A percentile compares a stretch with the other conserved stretches of the same genome.
These are phyloP conservation scores for Penicillium longicatenatum DNA, from an alignment of 495 filamentous ascomycete genomes.

Conservation along the genomic window DNA sequence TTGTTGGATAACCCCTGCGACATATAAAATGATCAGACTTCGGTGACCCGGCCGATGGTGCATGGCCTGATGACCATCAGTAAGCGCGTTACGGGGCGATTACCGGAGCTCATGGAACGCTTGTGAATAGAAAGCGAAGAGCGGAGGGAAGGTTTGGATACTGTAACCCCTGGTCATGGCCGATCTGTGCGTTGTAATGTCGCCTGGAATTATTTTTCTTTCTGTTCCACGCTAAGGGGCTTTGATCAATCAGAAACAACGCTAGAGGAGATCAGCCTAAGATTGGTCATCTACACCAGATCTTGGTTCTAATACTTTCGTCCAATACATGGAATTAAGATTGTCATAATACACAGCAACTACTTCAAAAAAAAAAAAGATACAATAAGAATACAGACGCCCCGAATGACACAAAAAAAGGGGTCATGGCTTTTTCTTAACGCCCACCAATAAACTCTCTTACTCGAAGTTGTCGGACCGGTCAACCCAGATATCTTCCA, in stretches of 20 bases:
- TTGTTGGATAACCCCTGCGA: background rate
- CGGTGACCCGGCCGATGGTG: background rate
- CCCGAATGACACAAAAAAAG: constrained; percentile 19
- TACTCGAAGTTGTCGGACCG: constrained; percentile 83
- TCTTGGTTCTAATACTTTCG: constrained; percentile 25
- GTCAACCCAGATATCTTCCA: constrained; percentile 90
- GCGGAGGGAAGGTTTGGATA: background rate
- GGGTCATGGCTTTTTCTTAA: constrained; percentile 25
- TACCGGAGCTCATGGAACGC: background rate
- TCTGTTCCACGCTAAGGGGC: background rate
- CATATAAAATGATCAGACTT: background rate
- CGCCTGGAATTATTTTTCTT: background rate
- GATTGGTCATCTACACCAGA: constrained; percentile 13
- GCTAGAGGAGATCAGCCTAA: background rate
- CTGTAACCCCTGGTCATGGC: background rate
- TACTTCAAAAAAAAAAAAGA: constrained; percentile 6
- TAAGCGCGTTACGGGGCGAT: constrained; percentile 1
- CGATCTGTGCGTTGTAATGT: background rate
- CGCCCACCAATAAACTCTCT: constrained; percentile 22
- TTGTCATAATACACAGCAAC: constrained; percentile 30
- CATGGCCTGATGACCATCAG: constrained; percentile 4
- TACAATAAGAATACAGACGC: constrained; percentile 21
- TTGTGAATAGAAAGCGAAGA: background rate
- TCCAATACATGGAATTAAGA: constrained; percentile 31
- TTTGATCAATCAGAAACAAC: constrained; percentile 7